phyloP scores from a whole-genome alignment of 1,284 basidiomycete genomes.

The Ganoderma meredithae region DNA sequence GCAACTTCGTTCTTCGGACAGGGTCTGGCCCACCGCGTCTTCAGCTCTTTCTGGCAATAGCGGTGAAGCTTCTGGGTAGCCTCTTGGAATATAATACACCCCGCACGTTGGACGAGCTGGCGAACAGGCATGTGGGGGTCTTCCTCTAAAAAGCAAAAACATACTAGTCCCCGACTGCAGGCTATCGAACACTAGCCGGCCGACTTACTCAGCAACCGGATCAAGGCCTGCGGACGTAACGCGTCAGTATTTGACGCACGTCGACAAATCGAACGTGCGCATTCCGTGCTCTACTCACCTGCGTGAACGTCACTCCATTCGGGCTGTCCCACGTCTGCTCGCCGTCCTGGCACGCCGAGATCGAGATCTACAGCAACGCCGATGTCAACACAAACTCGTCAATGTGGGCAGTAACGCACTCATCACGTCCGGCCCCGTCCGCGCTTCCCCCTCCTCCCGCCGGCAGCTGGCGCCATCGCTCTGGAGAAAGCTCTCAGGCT shows the following conservation, averaged over 20 bases:
- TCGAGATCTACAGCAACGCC: neutral
- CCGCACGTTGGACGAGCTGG: neutral
- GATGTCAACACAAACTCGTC: neutral
- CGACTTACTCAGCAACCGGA: slow-evolving; percentile 1
- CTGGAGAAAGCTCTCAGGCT: neutral
- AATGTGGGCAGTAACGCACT: neutral
- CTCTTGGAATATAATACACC: neutral
- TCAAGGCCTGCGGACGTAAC: slow-evolving; percentile 8
- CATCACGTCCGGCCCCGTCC: slow-evolving; percentile 10
- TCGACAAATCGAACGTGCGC: too few relatives aligned
- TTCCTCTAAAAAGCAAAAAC: neutral
- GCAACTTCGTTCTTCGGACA: neutral
- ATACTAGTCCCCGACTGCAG: neutral
- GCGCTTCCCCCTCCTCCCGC: neutral
- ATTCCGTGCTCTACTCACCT: too few relatives aligned
- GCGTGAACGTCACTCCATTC: slow-evolving; percentile 13
- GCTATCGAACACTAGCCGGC: neutral
- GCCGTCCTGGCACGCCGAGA: slow-evolving; percentile 14
- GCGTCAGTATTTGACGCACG: neutral
- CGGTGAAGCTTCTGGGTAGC: neutral
- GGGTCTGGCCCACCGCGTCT: neutral
- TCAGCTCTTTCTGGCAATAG: neutral
- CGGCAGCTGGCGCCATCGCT: slow-evolving; percentile 6
- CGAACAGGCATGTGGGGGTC: slow-evolving; percentile 4
- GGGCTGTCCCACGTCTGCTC: slow-evolving; percentile 11